Evolutionary conservation across 495 filamentous ascomycete species (phyloP), one percentile per base, ranked within the genome.

Genomic region (Chaetomium cochliodes): DNA sequence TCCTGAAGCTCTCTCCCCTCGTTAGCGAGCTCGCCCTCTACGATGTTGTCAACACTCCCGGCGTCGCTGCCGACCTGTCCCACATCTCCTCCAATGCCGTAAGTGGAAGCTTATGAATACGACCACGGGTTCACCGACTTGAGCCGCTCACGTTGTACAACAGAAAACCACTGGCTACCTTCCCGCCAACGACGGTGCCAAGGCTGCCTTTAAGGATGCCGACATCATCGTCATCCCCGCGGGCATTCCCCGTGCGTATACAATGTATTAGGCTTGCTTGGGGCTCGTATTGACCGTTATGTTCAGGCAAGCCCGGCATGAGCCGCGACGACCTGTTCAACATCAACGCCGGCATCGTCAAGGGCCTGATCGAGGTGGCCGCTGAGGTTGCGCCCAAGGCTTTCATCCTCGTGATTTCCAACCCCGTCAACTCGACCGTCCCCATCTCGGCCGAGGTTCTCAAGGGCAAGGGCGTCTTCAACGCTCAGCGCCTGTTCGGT

Each of bases 271-370:
- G 53, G 30, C 61, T 30, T 56, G 64, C 55, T 41, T 51, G 63
- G 57, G 64, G 68, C 62, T 30, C 62, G n/a, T 15, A 16, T 41
- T 64, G 30, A 68, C 60, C 37, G 37, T 25, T 13, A 15, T n/a
- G 3, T 63, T 61, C 67, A 97, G 93, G 93, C 79, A 98, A 98
- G 84, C 94, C 94, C 64, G 96, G 96, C 73, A 98, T 98, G 94
- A 97, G 89, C 76, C 92, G 94, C 82, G 96, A 98, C 73, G 93
- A 97, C 71, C 92, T 98, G 62, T 98, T 98, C 89, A 96, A 94
- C 80, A 92, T 96, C 82, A 97, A 97, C 73, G 93, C 93, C 57
- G 90, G 92, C 64, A 97, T 97, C 73, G 92, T 97, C 69, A 90
- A 90, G 72, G 89, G 89, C 65, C 83, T 97, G 58, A 86, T 91